Conservation (phyloP, 495 filamentous ascomycete genomes). For the Aspergillus steynii region DNA sequence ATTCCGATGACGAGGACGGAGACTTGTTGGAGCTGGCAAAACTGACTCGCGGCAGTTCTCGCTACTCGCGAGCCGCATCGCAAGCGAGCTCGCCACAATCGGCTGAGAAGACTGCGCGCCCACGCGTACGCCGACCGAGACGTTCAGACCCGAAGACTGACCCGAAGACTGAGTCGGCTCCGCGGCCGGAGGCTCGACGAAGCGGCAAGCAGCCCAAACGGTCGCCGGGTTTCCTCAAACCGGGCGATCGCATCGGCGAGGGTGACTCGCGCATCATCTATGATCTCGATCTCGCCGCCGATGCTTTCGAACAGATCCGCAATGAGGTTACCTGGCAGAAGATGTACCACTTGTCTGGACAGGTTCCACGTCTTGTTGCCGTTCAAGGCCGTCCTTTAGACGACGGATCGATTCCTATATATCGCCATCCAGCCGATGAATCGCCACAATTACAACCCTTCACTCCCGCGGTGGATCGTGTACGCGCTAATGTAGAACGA, state of each 20-base stretch:
- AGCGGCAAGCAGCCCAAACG: conserved; percentile 13
- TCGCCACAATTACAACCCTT: conserved; percentile 77
- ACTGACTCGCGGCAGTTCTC: conserved; percentile 16
- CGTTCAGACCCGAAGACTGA: conserved; percentile 34
- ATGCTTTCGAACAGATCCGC: conserved; percentile 68
- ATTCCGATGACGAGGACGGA: conserved; percentile 21
- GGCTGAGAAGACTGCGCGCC: conserved; percentile 27
- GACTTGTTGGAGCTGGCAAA: conserved; percentile 25
- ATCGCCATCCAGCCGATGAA: conserved; percentile 92
- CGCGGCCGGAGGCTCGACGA: conserved; percentile 14
- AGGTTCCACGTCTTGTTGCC: conserved; percentile 91
- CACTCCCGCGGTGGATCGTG: conserved; percentile 65
- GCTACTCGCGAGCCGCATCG: conserved; percentile 13
- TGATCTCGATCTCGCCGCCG: conserved; percentile 58
- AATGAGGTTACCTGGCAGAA: conserved; percentile 83
- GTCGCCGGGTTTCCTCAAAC: conserved; percentile 20
- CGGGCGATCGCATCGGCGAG: conserved; percentile 58
- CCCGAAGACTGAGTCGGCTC: conserved; percentile 20
- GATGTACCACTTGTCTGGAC: conserved; percentile 90
- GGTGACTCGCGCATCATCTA: conserved; percentile 79
- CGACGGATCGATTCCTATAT: conserved; percentile 83
- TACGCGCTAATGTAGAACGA: conserved; percentile 66
- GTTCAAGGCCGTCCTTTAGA: conserved; percentile 73
- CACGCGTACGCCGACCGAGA: conserved; percentile 33
- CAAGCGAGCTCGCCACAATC: conserved; percentile 1